Conservation (phyloP, 306 rosid genomes). For the Geum urbanum region DNA sequence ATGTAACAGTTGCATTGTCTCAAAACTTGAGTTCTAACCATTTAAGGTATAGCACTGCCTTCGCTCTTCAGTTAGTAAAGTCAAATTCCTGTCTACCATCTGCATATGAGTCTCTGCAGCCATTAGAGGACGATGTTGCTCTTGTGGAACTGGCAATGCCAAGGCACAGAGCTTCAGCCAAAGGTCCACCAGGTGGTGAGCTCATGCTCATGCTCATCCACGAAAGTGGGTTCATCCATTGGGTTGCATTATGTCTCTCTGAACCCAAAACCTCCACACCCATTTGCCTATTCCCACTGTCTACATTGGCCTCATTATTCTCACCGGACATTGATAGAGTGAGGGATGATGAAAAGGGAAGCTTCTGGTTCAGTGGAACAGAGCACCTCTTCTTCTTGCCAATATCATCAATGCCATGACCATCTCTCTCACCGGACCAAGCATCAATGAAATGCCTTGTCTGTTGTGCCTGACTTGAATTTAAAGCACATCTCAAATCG, state of each 20-base stretch:
- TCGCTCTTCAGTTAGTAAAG: slow-evolving; percentile 9
- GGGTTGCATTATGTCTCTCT: slow-evolving; percentile 19
- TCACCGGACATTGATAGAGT: slow-evolving; percentile 27
- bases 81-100: slow-evolving; percentile 1
- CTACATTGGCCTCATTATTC: neutral
- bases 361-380: slow-evolving; percentile 20
- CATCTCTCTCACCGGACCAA: slow-evolving; percentile 27
- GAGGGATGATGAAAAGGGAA: slow-evolving; percentile 24
- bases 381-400: neutral
- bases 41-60: neutral
- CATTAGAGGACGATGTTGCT: neutral
- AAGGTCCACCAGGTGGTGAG: slow-evolving; percentile 36
- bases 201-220: slow-evolving; percentile 13
- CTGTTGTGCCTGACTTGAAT: slow-evolving; percentile 9
- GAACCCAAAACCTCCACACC: slow-evolving; percentile 13
- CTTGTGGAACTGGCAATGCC: slow-evolving; percentile 25
- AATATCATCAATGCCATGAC: slow-evolving; percentile 3
- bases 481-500: slow-evolving; percentile 9
- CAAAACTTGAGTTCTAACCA: neutral
- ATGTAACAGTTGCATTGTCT: neutral
- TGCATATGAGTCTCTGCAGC: slow-evolving; percentile 19
- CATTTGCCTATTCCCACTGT: slow-evolving; percentile 10
- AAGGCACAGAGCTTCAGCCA: slow-evolving; percentile 42
- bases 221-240: slow-evolving; percentile 28
- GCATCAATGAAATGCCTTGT: slow-evolving; percentile 34